Percentiles rank a stretch among this genome's conserved stretches.
Conservation (phyloP, 176 grass and related monocot genomes). For the Oryza glumipatula region DNA sequence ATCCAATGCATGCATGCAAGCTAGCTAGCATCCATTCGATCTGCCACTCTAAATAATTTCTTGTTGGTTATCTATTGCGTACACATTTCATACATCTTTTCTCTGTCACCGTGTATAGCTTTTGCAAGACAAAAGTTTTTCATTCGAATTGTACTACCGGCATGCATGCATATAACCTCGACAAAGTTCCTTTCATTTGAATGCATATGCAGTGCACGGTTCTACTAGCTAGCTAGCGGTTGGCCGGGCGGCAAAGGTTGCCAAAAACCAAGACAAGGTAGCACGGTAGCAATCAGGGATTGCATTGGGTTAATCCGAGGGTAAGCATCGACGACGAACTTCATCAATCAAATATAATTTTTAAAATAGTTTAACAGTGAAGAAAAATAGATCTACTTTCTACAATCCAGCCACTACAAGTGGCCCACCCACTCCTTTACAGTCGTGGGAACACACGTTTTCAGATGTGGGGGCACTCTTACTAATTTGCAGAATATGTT, state of each 20-base stretch:
- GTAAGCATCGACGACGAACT: background rate
- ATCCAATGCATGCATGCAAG: background rate
- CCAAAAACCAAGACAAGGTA: background rate
- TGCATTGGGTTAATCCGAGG: background rate
- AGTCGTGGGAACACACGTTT: background rate
- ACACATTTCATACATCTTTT: background rate
- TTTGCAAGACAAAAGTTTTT: background rate
- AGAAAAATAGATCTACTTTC: background rate
- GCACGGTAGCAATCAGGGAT: background rate
- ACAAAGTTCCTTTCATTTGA: background rate
- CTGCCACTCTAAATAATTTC: background rate
- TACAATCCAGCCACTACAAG: background rate
- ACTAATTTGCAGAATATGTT: background rate
- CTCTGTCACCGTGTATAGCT: background rate
- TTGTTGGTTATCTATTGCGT: background rate
- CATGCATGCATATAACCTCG: background rate
- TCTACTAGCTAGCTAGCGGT: background rate
- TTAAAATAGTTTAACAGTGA: no score
- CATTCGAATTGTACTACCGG: background rate
- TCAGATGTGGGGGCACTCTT: background rate
- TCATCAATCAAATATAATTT: background rate
- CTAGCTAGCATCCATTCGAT: background rate
- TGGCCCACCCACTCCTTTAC: background rate
- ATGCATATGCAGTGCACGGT: background rate
- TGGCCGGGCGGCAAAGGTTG: background rate